A percentile compares a stretch with the other conserved stretches of the same genome.
Evolutionary conservation across 2,329 filamentous ascomycete genomes (phyloP).

Genomic region (Curvularia verruculosa): DNA sequence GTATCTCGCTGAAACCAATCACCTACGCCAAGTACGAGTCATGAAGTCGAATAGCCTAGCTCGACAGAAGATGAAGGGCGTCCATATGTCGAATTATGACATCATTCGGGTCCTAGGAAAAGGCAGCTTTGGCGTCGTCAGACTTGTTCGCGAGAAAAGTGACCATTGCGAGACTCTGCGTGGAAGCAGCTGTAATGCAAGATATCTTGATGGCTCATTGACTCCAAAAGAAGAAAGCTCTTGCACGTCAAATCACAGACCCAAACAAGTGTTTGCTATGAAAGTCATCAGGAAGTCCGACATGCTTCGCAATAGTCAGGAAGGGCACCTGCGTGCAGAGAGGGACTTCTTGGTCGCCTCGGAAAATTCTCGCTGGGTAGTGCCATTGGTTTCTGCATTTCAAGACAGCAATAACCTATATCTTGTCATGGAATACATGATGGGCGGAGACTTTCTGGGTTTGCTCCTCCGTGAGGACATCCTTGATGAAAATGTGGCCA

Average conservation of each 20-base stretch:
- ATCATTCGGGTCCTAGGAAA: slow-evolving; percentile 83
- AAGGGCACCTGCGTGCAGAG: slow-evolving; percentile 89
- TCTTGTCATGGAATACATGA: slow-evolving; percentile 98
- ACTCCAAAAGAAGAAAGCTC: slow-evolving; percentile 5
- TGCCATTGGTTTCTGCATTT: slow-evolving; percentile 86
- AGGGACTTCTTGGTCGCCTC: slow-evolving; percentile 89
- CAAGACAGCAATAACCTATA: slow-evolving; percentile 86
- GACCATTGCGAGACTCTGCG: slow-evolving; percentile 24
- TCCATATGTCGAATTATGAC: slow-evolving; percentile 72
- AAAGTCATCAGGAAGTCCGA: slow-evolving; percentile 94
- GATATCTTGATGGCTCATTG: slow-evolving; percentile 17
- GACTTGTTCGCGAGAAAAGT: slow-evolving; percentile 74
- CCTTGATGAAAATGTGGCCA: slow-evolving; percentile 76
- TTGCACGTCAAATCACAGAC: slow-evolving; percentile 12
- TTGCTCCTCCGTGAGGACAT: slow-evolving; percentile 84
- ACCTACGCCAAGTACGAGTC: slow-evolving; percentile 74
- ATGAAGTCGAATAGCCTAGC: slow-evolving; percentile 67
- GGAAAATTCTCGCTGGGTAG: slow-evolving; percentile 87
- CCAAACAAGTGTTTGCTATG: slow-evolving; percentile 81
- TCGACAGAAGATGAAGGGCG: slow-evolving; percentile 56
- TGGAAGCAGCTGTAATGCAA: slow-evolving; percentile 20
- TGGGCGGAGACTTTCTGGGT: slow-evolving; percentile 91
- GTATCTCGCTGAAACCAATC: slow-evolving; percentile 70
- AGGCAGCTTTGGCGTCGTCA: slow-evolving; percentile 92
- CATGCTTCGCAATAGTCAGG: slow-evolving; percentile 89